Evolutionary conservation across 805 yeast species (phyloP).

Genomic region (Yamadazyma akitaensis): DNA sequence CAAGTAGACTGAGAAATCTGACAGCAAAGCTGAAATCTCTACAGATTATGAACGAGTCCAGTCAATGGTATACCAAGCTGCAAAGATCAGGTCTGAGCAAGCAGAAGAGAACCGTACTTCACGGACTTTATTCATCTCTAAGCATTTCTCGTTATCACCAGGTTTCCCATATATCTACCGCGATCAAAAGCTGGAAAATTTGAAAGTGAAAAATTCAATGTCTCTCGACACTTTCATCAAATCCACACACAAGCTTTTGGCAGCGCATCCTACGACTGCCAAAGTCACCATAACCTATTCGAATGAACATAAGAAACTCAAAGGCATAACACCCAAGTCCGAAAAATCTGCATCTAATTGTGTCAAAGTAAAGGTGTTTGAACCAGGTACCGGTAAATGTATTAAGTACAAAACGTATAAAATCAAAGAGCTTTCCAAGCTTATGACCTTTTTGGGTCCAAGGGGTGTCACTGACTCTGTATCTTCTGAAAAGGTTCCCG

Average conservation of each 20-base stretch:
- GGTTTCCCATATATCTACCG: not conserved
- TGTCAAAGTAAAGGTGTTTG: conserved; percentile 58
- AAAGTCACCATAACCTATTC: conserved; percentile 36
- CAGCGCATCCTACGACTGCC: conserved; percentile 36
- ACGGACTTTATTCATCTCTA: too few relatives aligned
- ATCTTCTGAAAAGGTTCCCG: conserved; percentile 17
- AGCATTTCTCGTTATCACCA: too few relatives aligned
- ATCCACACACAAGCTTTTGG: conserved; percentile 24
- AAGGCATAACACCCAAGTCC: conserved; percentile 10
- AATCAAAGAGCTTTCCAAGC: conserved; percentile 68
- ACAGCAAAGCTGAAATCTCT: too few relatives aligned
- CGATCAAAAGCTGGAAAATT: not conserved
- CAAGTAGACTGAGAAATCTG: too few relatives aligned
- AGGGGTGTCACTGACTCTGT: conserved; percentile 43
- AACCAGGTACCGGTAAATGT: conserved; percentile 61
- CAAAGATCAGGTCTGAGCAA: too few relatives aligned
- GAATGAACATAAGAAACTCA: conserved; percentile 25
- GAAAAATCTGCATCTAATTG: conserved; percentile 26
- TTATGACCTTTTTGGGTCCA: conserved; percentile 73
- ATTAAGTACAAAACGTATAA: conserved; percentile 57
- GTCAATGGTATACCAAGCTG: too few relatives aligned
- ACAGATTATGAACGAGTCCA: too few relatives aligned
- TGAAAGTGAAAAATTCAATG: conserved; percentile 1
- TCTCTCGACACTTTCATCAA: conserved; percentile 13
- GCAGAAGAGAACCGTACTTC: too few relatives aligned